Conservation (phyloP, 176 grass and related monocot genomes). For the Musa schizocarpa region DNA sequence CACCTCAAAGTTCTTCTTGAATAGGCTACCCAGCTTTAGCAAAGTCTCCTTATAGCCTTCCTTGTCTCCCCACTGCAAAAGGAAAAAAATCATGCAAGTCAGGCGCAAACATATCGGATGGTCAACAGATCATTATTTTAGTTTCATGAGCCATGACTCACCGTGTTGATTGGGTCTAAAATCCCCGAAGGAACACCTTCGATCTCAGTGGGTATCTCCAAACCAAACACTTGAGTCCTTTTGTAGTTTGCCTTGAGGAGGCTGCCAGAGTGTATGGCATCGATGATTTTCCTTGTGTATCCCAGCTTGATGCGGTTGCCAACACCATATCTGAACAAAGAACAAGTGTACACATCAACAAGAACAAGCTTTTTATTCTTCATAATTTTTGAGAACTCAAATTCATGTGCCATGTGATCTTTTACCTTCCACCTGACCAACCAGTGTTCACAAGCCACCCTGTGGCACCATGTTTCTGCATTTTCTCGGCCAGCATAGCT, state of each 20-base stretch:
- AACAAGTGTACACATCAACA: neutral
- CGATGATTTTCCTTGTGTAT: slow-evolving; percentile 93
- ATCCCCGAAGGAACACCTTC: slow-evolving; percentile 82
- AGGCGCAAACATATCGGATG: neutral
- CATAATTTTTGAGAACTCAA: neutral
- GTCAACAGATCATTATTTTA: neutral
- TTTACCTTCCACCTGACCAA: slow-evolving; percentile 90
- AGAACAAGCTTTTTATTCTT: no score
- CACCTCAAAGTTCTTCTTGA: slow-evolving; percentile 98
- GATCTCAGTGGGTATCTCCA: slow-evolving; percentile 79
- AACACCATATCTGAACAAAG: slow-evolving; percentile 65
- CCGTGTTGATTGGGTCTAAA: slow-evolving; percentile 89
- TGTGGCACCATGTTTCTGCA: slow-evolving; percentile 92
- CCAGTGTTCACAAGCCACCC: slow-evolving; percentile 99
- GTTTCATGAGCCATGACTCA: slow-evolving; percentile 20
- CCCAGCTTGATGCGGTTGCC: slow-evolving; percentile 82
- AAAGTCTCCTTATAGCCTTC: slow-evolving; percentile 69
- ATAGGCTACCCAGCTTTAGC: slow-evolving; percentile 77
- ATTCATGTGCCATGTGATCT: neutral
- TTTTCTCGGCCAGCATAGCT: slow-evolving; percentile 97
- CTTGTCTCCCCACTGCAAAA: slow-evolving; percentile 73
- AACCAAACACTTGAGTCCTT: slow-evolving; percentile 80
- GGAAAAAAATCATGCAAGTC: neutral
- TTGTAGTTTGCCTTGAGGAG: slow-evolving; percentile 73
- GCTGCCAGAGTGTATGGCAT: slow-evolving; percentile 90